phyloP scores from a whole-genome alignment of 139 green algal genomes.

The Ettlia oleoabundans region DNA sequence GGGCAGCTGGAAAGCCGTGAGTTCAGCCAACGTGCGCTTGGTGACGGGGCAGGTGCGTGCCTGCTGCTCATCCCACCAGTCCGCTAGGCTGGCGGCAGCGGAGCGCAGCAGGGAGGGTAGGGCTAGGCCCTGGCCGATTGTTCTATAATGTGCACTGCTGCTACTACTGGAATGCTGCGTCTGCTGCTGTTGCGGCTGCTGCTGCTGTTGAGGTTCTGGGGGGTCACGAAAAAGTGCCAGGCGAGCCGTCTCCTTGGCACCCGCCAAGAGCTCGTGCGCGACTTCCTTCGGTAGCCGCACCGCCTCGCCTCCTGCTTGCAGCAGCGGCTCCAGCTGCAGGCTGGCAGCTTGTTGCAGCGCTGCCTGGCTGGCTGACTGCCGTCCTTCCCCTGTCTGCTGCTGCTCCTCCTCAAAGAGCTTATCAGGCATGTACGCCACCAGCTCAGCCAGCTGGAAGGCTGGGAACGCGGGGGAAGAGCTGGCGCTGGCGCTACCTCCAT shows the following conservation, averaged over 20 bases:
- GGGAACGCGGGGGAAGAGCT: not conserved
- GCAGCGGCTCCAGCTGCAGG: slow-evolving; percentile 25
- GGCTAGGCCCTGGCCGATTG: not conserved
- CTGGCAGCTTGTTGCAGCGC: not conserved
- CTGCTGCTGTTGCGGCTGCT: slow-evolving; percentile 1
- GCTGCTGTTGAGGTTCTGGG: not conserved
- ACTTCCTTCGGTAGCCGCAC: not conserved
- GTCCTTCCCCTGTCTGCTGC: slow-evolving; percentile 22
- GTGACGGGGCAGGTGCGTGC: slow-evolving; percentile 41
- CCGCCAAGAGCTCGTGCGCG: not conserved
- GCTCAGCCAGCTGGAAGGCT: slow-evolving; percentile 9
- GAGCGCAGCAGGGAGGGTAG: not conserved
- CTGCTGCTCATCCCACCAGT: slow-evolving; percentile 21
- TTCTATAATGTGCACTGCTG: no score
- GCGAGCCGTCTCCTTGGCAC: not conserved
- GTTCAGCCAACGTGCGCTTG: slow-evolving; percentile 61
- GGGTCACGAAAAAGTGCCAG: not conserved
- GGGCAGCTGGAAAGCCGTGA: slow-evolving; percentile 75
- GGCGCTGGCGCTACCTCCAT: not conserved
- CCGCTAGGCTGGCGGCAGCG: not conserved
- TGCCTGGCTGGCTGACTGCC: not conserved
- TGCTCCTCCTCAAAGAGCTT: slow-evolving; percentile 10
- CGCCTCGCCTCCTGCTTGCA: not conserved
- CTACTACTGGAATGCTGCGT: slow-evolving; percentile 5
- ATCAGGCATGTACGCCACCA: slow-evolving; percentile 19